Percentiles rank a stretch among this genome's conserved stretches.
Conservation (phyloP, 257 asterid species). For the Craterostigma plantagineum region DNA sequence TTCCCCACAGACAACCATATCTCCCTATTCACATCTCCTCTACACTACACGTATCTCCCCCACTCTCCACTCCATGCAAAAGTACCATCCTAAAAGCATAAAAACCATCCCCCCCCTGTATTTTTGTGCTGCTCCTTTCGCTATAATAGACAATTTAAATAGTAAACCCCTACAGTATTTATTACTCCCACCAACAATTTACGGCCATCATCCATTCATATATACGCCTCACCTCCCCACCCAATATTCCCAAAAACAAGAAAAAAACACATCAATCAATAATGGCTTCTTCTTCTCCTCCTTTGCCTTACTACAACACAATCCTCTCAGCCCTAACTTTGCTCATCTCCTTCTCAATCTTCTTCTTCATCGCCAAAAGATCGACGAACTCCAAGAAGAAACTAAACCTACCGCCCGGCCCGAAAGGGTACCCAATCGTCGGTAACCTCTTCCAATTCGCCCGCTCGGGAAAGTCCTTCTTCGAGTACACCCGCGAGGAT, state of each 20-base stretch:
- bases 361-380: slow-evolving; percentile 28
- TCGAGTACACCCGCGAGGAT: slow-evolving; percentile 38
- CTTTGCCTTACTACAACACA: slow-evolving; percentile 39
- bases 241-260: too few relatives aligned
- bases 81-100: too few relatives aligned
- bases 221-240: slow-evolving; percentile 1
- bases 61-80: too few relatives aligned
- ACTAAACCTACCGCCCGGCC: slow-evolving; percentile 72
- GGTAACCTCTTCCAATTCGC: slow-evolving; percentile 91
- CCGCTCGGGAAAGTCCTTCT: slow-evolving; percentile 59
- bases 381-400: slow-evolving; percentile 25
- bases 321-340: slow-evolving; percentile 46
- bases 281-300: slow-evolving; percentile 18
- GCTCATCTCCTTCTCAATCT: too few relatives aligned
- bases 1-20: too few relatives aligned
- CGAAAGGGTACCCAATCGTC: slow-evolving; percentile 74
- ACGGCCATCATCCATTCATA: slow-evolving; percentile 15
- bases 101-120: too few relatives aligned
- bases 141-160: too few relatives aligned
- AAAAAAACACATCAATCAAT: background rate
- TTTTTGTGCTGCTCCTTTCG: too few relatives aligned
- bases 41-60: too few relatives aligned
- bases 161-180: background rate
- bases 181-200: slow-evolving; percentile 26
- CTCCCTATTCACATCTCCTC: too few relatives aligned